Evolutionary conservation across 805 yeast genomes (phyloP), one percentile per base, ranked within the genome.

Genomic region (Pichia kluyveri): DNA sequence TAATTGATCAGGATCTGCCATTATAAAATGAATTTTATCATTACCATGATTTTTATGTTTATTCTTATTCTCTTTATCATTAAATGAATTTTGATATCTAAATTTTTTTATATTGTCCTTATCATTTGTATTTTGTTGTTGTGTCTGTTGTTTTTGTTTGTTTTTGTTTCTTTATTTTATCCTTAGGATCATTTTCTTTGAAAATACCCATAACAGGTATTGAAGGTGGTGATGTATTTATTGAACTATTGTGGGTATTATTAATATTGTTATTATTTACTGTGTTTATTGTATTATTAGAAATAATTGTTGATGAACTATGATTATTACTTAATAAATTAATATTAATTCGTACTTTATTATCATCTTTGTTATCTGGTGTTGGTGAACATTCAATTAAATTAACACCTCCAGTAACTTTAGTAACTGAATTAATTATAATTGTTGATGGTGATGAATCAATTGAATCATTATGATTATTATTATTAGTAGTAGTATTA

Each of bases 391-490:
- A 42, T 17, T 23, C 49, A 39, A 42, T 49, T 28, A 53, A 48
- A 42, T 51, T 60, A 40, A 34, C 37, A 46, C 27, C 41, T 17
- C n/a, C 49, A 41, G 34, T 49, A 23, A 53, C 47, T 41, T 51
- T 60, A 39, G 56, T 55, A 8, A 64, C 46, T 7, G 67, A 61
- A 14, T 62, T 55, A 27, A 60, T 51, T 3, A 65, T 53, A 23
- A 65, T 64, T 1, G 69, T 65, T 0, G 68, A 62, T 8, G 69
- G 66, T n/a, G 68, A 62, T 8, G 69, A 65, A 43, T 58, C 60
- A 5, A 40, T 38, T 15, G 11, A 23, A 31, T 23, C 19, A 15
- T 38, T 28, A 41, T 17, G 26, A 40, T 34, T 18, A 31, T 19
- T 19, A 6, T 43, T 17, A 4, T 26, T 15, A 5, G 2, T n/a